Evolutionary conservation across 2,329 filamentous ascomycete genomes (phyloP), one percentile per base, ranked within the genome.

Genomic region (Xylaria polymorpha): DNA sequence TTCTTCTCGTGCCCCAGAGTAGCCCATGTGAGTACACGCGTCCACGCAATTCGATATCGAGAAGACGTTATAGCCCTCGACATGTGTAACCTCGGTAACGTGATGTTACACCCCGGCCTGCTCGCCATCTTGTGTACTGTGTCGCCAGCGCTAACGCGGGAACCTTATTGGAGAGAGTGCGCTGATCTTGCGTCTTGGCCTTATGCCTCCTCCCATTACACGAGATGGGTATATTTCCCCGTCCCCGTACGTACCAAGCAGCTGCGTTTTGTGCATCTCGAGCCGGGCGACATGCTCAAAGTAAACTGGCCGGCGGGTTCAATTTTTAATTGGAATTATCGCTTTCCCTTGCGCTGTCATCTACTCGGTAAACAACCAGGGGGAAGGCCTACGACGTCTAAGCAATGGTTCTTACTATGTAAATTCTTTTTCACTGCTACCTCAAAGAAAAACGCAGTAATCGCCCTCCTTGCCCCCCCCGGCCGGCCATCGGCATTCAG

Each of bases 81-180:
- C 64, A 66, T 70, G 37, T 61, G 66, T 69, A 60, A 63, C 63
- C 35, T 66, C 39, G 61, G 70, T 70, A 72, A 72, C 70, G 70
- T 51, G 14, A 72, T 70, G 68, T 70, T 66, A 72, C 65, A 66
- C 62, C 51, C 66, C 57, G 67, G 61, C 51, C 4, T 35, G 41
- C 37, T 65, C 64, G 67, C 61, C 64, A 67, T 72, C 39, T 56
- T 9, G 32, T 50, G 32, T 20, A 63, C 25, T 37, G 44, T 60
- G 63, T 63, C 64, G 56, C 63, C 56, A 66, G 69, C 64, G 67
- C 61, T 66, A 67, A 69, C 29, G 48, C 39, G 20, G 29, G n/a
- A n/a, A 22, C 51, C 46, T 66, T n/a, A 66, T 66, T 72, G 65
- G 68, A 60, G 59, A 43, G 7, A 57, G 35, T 15, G 25, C 20